These are phyloP conservation scores for Xylaria sp. DNA, from an alignment of 2,329 filamentous ascomycete genomes.

Conservation along the genomic window DNA sequence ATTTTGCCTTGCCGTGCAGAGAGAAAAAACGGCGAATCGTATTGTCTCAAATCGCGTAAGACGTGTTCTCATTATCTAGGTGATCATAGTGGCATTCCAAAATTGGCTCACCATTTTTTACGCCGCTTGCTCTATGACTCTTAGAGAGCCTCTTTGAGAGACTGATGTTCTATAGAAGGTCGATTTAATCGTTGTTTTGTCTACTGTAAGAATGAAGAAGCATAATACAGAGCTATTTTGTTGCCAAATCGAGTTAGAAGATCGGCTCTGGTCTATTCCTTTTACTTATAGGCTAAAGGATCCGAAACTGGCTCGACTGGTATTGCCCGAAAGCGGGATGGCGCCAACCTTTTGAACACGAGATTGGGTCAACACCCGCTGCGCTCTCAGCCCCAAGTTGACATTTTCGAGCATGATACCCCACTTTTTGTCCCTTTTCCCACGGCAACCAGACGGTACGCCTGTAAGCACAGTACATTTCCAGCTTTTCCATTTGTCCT, in stretches of 20 bases:
- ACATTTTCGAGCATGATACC: neutral
- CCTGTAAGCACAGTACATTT: neutral
- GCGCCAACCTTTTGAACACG: slow-evolving; percentile 23
- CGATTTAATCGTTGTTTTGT: no score
- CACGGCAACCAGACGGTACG: slow-evolving; percentile 16
- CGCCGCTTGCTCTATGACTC: neutral
- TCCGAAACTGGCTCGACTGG: slow-evolving; percentile 11
- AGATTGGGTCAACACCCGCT: slow-evolving; percentile 5
- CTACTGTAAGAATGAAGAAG: no score
- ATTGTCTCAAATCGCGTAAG: neutral
- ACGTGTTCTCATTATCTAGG: neutral
- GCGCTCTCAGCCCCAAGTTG: neutral
- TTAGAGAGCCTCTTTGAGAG: neutral
- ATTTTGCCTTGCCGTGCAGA: neutral
- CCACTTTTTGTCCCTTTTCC: slow-evolving; percentile 30
- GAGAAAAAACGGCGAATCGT: neutral
- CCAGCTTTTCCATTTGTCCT: slow-evolving; percentile 7
- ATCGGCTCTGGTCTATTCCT: neutral
- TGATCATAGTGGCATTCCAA: no score
- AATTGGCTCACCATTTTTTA: neutral
- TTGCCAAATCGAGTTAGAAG: slow-evolving; percentile 3
- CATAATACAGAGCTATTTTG: no score
- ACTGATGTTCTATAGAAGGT: neutral
- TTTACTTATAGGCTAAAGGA: slow-evolving; percentile 27
- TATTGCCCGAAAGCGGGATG: slow-evolving; percentile 24